phyloP scores from a whole-genome alignment of 164 flowering plant species.

The Cinnamomum chago region DNA sequence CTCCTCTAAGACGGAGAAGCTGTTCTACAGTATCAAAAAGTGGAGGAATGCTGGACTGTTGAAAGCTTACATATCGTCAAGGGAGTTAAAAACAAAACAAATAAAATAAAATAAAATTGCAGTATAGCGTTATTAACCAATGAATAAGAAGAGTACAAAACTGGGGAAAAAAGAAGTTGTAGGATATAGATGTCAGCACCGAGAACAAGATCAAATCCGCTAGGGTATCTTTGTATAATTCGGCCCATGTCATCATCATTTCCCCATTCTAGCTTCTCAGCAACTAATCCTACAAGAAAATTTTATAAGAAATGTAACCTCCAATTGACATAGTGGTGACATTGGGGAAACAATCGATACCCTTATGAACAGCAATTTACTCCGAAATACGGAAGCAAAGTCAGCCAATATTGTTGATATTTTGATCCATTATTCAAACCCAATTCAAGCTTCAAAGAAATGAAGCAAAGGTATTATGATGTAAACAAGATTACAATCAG shows the following conservation, averaged over 20 bases:
- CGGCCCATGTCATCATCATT: slow-evolving; percentile 47
- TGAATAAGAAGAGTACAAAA: background rate
- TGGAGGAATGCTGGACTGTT: slow-evolving; percentile 70
- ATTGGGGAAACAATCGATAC: background rate
- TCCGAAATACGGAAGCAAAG: background rate
- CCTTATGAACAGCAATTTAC: too few relatives aligned
- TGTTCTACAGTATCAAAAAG: slow-evolving; percentile 71
- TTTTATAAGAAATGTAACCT: slow-evolving; percentile 8
- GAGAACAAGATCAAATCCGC: slow-evolving; percentile 91
- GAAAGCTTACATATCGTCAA: slow-evolving; percentile 76
- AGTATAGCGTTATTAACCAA: too few relatives aligned
- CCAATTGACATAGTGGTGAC: background rate
- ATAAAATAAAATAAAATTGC: background rate
- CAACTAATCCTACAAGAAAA: slow-evolving; percentile 40
- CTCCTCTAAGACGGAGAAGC: slow-evolving; percentile 39
- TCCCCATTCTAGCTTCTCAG: slow-evolving; percentile 94
- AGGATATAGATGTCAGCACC: slow-evolving; percentile 99
- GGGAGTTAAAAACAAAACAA: slow-evolving; percentile 20
- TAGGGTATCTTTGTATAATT: slow-evolving; percentile 41
- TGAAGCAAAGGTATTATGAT: background rate
- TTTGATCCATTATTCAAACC: background rate
- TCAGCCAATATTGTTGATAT: background rate
- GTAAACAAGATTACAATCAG: background rate
- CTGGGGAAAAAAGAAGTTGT: background rate
- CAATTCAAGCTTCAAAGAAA: background rate